phyloP scores from a whole-genome alignment of 108 stramenopile species.

The Cyclotella atomus region DNA sequence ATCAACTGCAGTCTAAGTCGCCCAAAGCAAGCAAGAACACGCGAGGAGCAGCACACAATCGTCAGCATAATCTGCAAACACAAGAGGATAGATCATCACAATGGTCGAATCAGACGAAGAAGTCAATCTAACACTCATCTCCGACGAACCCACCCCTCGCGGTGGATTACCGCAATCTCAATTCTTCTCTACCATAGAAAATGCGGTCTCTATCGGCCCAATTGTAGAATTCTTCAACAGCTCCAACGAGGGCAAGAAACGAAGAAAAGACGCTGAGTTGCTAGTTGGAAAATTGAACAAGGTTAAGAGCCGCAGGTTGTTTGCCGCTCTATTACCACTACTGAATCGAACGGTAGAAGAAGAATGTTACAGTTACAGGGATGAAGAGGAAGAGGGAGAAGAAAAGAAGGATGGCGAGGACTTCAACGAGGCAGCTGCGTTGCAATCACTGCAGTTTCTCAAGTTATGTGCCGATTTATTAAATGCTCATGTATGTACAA shows the following conservation, averaged over 20 bases:
- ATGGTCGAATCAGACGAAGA: neutral
- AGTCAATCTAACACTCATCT: neutral
- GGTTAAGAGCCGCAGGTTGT: constrained; percentile 24
- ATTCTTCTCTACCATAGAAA: neutral
- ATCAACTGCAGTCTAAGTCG: too few species aligned
- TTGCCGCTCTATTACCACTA: constrained; percentile 22
- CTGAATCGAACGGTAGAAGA: constrained; percentile 23
- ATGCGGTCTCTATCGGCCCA: neutral
- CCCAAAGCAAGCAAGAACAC: too few species aligned
- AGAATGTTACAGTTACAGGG: constrained; percentile 10
- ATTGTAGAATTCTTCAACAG: constrained; percentile 2
- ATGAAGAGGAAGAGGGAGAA: constrained; percentile 11
- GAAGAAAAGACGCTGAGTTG: neutral
- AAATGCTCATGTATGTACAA: constrained; percentile 49
- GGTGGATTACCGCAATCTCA: neutral
- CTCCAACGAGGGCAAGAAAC: neutral
- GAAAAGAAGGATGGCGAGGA: neutral
- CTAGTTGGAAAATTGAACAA: constrained; percentile 8
- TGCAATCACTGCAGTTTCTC: constrained; percentile 53
- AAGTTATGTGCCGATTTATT: constrained; percentile 48
- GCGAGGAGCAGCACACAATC: too few species aligned
- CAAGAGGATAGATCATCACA: too few species aligned
- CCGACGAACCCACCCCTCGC: neutral
- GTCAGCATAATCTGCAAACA: too few species aligned
- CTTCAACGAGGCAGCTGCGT: constrained; percentile 9